Evolutionary conservation across 345 rosid genomes (phyloP), one percentile per base, ranked within the genome.

Genomic region (Acer campestre): DNA sequence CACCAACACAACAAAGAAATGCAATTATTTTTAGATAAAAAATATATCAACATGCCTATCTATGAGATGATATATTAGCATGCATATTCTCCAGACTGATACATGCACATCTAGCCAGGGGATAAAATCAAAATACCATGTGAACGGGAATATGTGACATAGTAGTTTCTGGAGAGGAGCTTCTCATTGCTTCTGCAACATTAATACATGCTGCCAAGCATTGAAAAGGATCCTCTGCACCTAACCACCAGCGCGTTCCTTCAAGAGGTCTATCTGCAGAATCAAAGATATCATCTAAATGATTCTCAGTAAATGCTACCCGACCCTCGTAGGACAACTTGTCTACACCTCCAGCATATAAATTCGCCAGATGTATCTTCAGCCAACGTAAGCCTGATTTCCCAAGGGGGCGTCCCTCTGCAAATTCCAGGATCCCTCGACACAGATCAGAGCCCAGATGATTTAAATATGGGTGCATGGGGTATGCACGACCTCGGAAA

Each of bases 371-470:
- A 85, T 97, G 98, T 85, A 94, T 94, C 88, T 94, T 97, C 85
- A 97, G 88, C 99, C 99, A 97, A 63, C 77, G 84, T 42, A 97
- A 82, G 76, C 98, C 99, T 11, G 92, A 86, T 82, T 89, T 83
- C 70, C 98, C 98, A 81, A 97, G 90, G 73, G 95, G 93, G 42
- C 92, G 86, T 71, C 98, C 99, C 84, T 94, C 98, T 16, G 95
- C 91, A 83, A 93, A 97, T 84, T 97, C 99, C 80, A 97, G 87
- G 87, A 91, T 83, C 74, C 98, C 99, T 72, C 99, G 97, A 75
- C 99, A 97, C 25, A 94, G 80, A 89, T 94, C 98, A 81, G 99
- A 97, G 75, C 98, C 99, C 46, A 97, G 98, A 90, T 97, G 99
- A 80, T 97, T 94, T 77, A 97, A 88, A 84, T 97, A 80, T 55